Conservation (phyloP, 2,329 filamentous ascomycete species). For the Exophiala alcalophila region DNA sequence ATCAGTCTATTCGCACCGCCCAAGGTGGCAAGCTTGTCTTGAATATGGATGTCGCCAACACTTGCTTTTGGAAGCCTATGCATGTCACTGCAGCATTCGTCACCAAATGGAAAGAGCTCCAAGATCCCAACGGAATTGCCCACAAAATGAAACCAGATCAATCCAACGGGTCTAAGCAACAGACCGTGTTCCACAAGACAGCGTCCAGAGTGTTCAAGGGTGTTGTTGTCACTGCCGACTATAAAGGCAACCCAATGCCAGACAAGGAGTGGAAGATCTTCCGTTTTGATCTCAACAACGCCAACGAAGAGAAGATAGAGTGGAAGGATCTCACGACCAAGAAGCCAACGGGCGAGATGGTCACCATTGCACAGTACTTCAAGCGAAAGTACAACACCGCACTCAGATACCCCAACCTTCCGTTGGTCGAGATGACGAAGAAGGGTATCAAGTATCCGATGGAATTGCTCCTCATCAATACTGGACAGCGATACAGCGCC, state of each 20-base stretch:
- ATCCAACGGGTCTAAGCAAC: conserved; percentile 26
- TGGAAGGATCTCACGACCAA: conserved; percentile 41
- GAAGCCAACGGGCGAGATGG: conserved; percentile 43
- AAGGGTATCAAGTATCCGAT: conserved; percentile 54
- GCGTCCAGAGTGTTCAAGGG: conserved; percentile 35
- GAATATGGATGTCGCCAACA: conserved; percentile 89
- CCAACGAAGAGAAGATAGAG: conserved; percentile 45
- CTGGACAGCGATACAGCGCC: conserved; percentile 56
- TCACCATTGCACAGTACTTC: conserved; percentile 61
- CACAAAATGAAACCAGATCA: conserved; percentile 11
- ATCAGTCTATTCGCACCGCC: conserved; percentile 76
- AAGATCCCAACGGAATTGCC: conserved; percentile 36
- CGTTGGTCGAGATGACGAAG: conserved; percentile 59
- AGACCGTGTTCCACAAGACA: conserved; percentile 31
- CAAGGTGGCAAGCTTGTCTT: conserved; percentile 65
- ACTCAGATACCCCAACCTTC: conserved; percentile 49
- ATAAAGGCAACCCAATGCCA: conserved; percentile 34
- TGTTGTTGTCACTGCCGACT: conserved; percentile 39
- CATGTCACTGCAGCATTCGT: conserved; percentile 38
- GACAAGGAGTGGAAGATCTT: conserved; percentile 51
- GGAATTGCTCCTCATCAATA: conserved; percentile 53
- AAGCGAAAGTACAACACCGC: conserved; percentile 50
- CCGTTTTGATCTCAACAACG: conserved; percentile 44
- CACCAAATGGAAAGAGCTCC: conserved; percentile 33
- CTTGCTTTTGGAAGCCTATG: conserved; percentile 73